Evolutionary conservation across 2,329 filamentous ascomycete genomes (phyloP), one percentile per base, ranked within the genome.

Genomic region (Eutypella sp.): DNA sequence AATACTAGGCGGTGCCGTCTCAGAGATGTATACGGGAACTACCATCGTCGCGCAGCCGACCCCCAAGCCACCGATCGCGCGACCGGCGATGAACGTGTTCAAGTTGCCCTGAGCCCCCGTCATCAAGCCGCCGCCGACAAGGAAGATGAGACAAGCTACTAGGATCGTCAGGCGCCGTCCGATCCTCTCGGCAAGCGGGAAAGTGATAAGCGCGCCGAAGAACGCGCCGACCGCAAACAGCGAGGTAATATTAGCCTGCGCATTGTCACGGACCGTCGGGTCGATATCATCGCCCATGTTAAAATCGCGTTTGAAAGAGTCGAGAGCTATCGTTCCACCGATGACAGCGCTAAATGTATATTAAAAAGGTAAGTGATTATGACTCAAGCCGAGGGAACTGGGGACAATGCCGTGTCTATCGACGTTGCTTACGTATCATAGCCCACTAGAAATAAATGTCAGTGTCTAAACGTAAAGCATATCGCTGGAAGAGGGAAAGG

Each of bases 21-120:
- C 78, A 1, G 76, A 74, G 38, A 80, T 75, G 57, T 81, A 82
- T 31, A 81, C 70, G 2, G 78, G 78, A 2, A 81, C 74, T 22
- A 72, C 69, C 61, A 76, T 74, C 8, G 69, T 71, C 37, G 74
- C 63, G 8, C 74, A 53, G 6, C 74, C 76, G 33, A 79, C 67
- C 7, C 73, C 75, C 57, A 73, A 71, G 1, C 76, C 75, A 15
- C 69, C 70, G 34, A 78, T 59, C 50, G 76, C 74, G 4, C 79
- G 71, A 0, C 78, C 78, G 7, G 74, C 70, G 2, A 81, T 69
- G 38, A 82, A 74, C 69, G 81, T 78, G 11, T 68, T 65, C 16
- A 81, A 63, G 41, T 75, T 39, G 3, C 36, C 36, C 36, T 22
- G 19, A 3, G 70, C 48, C 67, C 67, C 29, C 74, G 73, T 64